Evolutionary conservation across 2,329 filamentous ascomycete genomes (phyloP), one percentile per base, ranked within the genome.

Genomic region (Boeremia lycopersici): DNA sequence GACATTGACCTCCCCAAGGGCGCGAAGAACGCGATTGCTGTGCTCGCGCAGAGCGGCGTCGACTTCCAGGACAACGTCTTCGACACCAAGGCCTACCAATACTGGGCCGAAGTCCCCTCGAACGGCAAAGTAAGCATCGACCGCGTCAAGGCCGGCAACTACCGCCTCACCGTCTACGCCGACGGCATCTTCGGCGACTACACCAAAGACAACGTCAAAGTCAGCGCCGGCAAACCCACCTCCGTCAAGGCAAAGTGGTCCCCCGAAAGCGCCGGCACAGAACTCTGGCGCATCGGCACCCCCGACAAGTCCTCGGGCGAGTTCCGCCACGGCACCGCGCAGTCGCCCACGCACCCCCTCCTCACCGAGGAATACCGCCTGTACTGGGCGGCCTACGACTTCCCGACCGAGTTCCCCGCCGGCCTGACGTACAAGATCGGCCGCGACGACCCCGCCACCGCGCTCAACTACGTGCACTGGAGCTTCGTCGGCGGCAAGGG

Each of bases 401-500:
- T 83, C 67, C 75, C 78, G 0, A 70, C 73, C 1, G 84, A 88
- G 35, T 87, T 86, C 61, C 84, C 85, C 0, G 58, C 80, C 0
- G 84, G 85, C 5, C 78, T 88, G 0, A 76, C 74, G n/a, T 88
- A 83, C 73, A 79, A 79, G 19, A 79, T 88, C 2, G 84, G 84
- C 11, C 70, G 80, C 64, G 81, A 79, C 58, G 73, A 83, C 23
- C 76, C 76, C 11, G 72, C 71, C 0, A 69, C 72, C 4, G 84
- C 86, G 58, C 76, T 86, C 54, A 88, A 88, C 70, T 86, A 86
- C 46, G 81, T 87, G 4, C 86, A 88, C 65, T 88, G 85, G 86
- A 82, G 80, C 55, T 82, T 85, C 9, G 86, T 85, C 62, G 84
- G 84, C 2, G 81, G 82, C n/a, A 73, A 81, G 29, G 81, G 76